Conservation (phyloP, 176 grass and related monocot genomes). For the Zoysia japonica region DNA sequence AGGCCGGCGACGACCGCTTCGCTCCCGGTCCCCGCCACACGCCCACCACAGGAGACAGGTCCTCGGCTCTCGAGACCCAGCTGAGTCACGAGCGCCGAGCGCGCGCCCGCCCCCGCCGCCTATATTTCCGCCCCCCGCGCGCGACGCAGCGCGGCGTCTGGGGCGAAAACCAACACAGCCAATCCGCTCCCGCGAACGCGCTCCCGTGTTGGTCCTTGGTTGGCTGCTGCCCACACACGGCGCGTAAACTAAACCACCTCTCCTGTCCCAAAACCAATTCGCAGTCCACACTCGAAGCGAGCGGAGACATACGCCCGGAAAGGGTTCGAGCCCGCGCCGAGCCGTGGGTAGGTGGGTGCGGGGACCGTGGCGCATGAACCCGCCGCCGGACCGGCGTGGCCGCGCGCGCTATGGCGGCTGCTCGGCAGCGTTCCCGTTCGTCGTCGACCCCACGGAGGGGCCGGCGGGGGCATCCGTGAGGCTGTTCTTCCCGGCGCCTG, state of each 20-base stretch:
- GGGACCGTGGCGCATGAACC: constrained; percentile 22
- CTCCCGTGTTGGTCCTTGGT: neutral
- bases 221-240: neutral
- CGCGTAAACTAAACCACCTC: neutral
- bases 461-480: neutral
- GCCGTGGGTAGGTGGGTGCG: neutral
- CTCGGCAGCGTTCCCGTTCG: neutral
- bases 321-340: neutral
- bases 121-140: constrained; percentile 5
- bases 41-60: neutral
- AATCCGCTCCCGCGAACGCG: constrained; percentile 11
- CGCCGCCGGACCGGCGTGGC: constrained; percentile 11
- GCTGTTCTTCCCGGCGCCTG: constrained; percentile 34
- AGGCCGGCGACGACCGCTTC: neutral
- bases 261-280: neutral
- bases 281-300: neutral
- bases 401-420: constrained; percentile 18
- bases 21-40: neutral
- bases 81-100: neutral
- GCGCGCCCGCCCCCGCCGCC: neutral
- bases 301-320: neutral
- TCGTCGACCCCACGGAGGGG: constrained; percentile 26
- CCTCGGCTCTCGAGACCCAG: neutral
- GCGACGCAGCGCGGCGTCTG: neutral
- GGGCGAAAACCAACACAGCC: neutral